These are phyloP conservation scores for Pyronema omphalodes DNA, from an alignment of 495 filamentous ascomycete genomes.

Conservation along the genomic window DNA sequence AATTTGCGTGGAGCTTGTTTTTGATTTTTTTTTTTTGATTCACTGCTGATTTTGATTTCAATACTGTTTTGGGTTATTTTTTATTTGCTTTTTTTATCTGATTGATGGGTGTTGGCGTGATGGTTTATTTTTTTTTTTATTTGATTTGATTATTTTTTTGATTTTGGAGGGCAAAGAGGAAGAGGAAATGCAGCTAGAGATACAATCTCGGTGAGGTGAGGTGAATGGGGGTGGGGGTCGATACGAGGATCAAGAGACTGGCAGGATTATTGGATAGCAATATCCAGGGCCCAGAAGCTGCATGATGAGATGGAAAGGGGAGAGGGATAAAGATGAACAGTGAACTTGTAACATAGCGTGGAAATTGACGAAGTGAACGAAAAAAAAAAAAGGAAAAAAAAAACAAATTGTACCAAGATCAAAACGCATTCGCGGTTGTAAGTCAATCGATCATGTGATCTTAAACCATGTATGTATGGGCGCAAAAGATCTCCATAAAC, in stretches of 20 bases:
- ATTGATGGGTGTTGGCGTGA: neutral
- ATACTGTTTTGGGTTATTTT: neutral
- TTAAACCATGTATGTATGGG: no score
- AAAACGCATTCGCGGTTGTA: no score
- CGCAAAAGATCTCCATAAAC: no score
- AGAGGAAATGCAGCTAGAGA: neutral
- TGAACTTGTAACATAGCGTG: neutral
- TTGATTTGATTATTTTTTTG: neutral
- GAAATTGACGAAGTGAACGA: neutral
- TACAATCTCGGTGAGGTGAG: neutral
- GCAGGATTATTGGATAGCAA: constrained; percentile 6
- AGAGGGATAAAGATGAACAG: no score
- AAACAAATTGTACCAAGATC: no score
- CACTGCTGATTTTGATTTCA: neutral
- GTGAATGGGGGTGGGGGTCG: neutral
- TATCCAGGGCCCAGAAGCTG: neutral
- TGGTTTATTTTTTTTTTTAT: constrained; percentile 6
- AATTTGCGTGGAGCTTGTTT: neutral
- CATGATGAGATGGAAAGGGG: no score
- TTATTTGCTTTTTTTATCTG: constrained; percentile 3
- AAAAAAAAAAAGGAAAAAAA: no score
- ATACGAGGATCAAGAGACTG: neutral
- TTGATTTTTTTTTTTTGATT: neutral
- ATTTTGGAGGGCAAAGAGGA: neutral
- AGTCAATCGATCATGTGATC: no score